A percentile compares a stretch with the other conserved stretches of the same genome.
These are phyloP conservation scores for Komagataea norvegica DNA, from an alignment of 1,139 yeast genomes.

Conservation along the genomic window DNA sequence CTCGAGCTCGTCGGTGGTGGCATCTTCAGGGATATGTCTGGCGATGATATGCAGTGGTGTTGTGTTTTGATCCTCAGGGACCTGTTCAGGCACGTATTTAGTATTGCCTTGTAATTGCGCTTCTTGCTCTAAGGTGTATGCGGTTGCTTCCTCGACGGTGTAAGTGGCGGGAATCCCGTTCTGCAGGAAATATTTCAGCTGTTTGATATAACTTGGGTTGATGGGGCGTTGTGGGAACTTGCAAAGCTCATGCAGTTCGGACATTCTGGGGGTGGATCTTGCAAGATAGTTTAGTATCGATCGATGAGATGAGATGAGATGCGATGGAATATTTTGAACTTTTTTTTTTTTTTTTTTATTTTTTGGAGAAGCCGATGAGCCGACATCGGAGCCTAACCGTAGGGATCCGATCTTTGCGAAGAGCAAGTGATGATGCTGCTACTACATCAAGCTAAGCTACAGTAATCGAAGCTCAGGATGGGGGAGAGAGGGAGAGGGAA, in stretches of 20 bases:
- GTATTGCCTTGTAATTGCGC: slow-evolving; percentile 26
- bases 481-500: too few relatives aligned
- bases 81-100: slow-evolving; percentile 30
- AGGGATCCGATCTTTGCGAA: too few relatives aligned
- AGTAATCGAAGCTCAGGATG: too few relatives aligned
- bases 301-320: too few relatives aligned
- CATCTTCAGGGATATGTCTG: slow-evolving; percentile 45
- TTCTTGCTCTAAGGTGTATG: slow-evolving; percentile 34
- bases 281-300: too few relatives aligned
- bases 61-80: slow-evolving; percentile 49
- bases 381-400: slow-evolving; percentile 2
- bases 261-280: too few relatives aligned
- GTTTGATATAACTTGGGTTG: slow-evolving; percentile 38
- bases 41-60: slow-evolving; percentile 72
- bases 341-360: not conserved
- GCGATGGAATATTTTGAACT: too few relatives aligned
- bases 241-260: slow-evolving; percentile 68
- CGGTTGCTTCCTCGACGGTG: slow-evolving; percentile 70
- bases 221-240: slow-evolving; percentile 55
- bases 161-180: slow-evolving; percentile 79
- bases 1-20: slow-evolving; percentile 38
- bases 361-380: too few relatives aligned
- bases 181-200: slow-evolving; percentile 43
- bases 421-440: too few relatives aligned
- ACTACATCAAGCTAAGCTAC: too few relatives aligned